Evolutionary conservation across 148 eudicot species (phyloP).

Genomic region (Salicornia ramosissima): DNA sequence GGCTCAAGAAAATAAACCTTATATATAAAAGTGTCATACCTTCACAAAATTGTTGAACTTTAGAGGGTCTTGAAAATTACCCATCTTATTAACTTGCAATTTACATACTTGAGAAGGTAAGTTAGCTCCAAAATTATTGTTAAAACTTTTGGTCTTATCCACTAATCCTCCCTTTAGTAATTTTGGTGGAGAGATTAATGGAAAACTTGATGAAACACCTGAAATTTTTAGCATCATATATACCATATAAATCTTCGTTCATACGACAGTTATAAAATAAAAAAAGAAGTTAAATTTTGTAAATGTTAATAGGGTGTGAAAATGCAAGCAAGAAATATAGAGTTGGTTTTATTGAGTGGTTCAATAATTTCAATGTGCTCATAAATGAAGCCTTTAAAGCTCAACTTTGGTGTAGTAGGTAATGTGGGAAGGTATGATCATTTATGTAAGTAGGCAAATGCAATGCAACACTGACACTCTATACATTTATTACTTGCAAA

Average conservation of each 20-base stretch:
- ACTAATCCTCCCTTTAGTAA: constrained; percentile 1
- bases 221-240: constrained; percentile 31
- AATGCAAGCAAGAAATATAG: background rate
- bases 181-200: constrained; percentile 15
- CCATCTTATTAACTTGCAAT: constrained; percentile 26
- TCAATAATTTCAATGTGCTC: background rate
- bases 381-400: background rate
- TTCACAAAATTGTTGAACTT: constrained; percentile 26
- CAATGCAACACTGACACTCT: constrained; percentile 2
- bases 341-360: background rate
- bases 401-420: constrained; percentile 1
- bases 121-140: constrained; percentile 16
- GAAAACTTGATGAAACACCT: constrained; percentile 11
- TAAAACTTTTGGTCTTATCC: background rate
- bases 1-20: no score
- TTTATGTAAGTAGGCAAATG: background rate
- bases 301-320: no score
- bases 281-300: background rate
- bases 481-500: background rate
- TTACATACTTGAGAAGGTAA: constrained; percentile 4
- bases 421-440: background rate
- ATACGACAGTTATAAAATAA: background rate
- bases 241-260: background rate
- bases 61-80: constrained; percentile 25
- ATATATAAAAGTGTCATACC: no score